Evolutionary conservation across 179 eudicot species (phyloP).

Genomic region (Silene vulgaris): DNA sequence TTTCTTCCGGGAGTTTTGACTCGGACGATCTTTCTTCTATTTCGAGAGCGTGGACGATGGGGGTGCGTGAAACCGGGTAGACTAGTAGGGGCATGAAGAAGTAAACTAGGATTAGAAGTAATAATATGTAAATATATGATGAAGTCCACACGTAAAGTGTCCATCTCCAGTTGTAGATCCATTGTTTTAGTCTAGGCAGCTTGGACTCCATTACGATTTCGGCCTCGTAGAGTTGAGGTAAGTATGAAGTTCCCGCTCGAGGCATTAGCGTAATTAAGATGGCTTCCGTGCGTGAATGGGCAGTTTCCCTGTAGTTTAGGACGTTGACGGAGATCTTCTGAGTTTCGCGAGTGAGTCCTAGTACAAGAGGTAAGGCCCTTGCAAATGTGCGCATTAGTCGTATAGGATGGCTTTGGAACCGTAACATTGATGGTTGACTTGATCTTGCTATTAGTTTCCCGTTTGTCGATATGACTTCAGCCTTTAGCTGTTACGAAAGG

Average conservation of each 20-base stretch:
- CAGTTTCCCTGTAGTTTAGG: slow-evolving; percentile 54
- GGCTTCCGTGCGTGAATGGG: slow-evolving; percentile 32
- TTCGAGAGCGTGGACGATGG: not conserved
- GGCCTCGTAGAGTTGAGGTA: slow-evolving; percentile 65
- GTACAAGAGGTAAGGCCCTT: slow-evolving; percentile 46
- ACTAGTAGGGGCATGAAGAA: slow-evolving; percentile 39
- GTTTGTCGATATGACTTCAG: slow-evolving; percentile 44
- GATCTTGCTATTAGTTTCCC: slow-evolving; percentile 44
- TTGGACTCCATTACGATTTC: slow-evolving; percentile 53
- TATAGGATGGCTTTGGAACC: slow-evolving; percentile 53
- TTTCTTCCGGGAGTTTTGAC: slow-evolving; percentile 22
- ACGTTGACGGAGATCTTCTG: slow-evolving; percentile 42
- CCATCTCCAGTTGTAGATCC: slow-evolving; percentile 60
- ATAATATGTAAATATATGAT: slow-evolving; percentile 35
- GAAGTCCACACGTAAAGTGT: slow-evolving; percentile 75
- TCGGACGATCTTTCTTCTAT: slow-evolving; percentile 3
- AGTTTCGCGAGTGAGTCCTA: slow-evolving; percentile 56
- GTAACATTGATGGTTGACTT: slow-evolving; percentile 67
- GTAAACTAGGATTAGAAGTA: slow-evolving; percentile 39
- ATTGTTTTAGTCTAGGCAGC: slow-evolving; percentile 56
- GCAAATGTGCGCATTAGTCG: slow-evolving; percentile 42
- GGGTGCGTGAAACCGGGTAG: slow-evolving; percentile 21
- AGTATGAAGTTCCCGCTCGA: slow-evolving; percentile 41
- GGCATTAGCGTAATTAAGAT: slow-evolving; percentile 50
- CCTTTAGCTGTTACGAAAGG: slow-evolving; percentile 40